Evolutionary conservation across 2,329 filamentous ascomycete species (phyloP).

Genomic region (Talaromyces sp.): DNA sequence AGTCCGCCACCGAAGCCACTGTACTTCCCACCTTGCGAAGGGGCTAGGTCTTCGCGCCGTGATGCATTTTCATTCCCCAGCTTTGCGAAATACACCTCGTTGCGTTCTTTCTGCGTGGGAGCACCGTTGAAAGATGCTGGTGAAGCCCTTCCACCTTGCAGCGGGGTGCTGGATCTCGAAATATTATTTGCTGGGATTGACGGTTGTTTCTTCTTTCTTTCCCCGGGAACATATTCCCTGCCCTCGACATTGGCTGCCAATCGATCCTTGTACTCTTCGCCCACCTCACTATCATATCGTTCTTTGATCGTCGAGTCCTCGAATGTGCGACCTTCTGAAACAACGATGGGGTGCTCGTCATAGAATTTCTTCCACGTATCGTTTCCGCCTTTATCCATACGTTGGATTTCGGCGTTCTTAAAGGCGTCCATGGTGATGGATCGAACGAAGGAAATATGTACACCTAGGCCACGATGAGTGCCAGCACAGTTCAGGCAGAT

Average conservation of each 20-base stretch:
- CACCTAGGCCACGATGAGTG: conserved; percentile 87
- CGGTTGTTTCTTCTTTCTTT: conserved; percentile 48
- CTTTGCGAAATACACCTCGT: conserved; percentile 86
- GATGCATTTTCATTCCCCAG: conserved; percentile 78
- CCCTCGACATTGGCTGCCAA: conserved; percentile 83
- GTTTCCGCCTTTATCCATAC: conserved; percentile 91
- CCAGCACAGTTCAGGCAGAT: conserved; percentile 96
- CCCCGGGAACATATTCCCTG: conserved; percentile 72
- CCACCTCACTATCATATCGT: conserved; percentile 80
- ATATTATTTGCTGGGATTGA: not conserved
- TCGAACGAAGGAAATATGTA: conserved; percentile 97
- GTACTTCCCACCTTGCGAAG: conserved; percentile 89
- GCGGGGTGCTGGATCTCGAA: conserved; percentile 20
- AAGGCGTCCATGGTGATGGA: conserved; percentile 99
- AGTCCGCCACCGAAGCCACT: conserved; percentile 80
- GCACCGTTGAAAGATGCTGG: conserved; percentile 17
- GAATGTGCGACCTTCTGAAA: conserved; percentile 65
- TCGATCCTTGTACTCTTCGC: conserved; percentile 93
- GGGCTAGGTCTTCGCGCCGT: conserved; percentile 68
- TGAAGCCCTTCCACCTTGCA: conserved; percentile 18
- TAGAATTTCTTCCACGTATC: conserved; percentile 83
- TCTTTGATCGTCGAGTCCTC: conserved; percentile 87
- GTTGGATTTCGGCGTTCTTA: conserved; percentile 84
- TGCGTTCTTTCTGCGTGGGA: conserved; percentile 56
- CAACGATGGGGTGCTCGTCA: conserved; percentile 62